These are phyloP conservation scores for Sambucus nigra DNA, from an alignment of 129 eudicot species.

Conservation along the genomic window DNA sequence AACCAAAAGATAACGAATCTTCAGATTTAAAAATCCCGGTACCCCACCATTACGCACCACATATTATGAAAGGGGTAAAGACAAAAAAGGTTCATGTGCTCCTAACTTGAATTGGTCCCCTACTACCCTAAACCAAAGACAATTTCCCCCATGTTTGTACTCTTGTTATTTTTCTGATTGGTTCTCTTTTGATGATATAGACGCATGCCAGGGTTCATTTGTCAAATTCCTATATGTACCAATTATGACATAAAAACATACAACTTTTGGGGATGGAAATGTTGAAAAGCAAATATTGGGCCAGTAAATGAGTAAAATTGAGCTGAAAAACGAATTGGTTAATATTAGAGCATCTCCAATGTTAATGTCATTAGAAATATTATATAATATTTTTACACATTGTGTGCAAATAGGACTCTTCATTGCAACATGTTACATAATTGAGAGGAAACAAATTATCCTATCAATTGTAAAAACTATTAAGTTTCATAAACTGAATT, in stretches of 20 bases:
- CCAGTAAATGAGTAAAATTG: too few relatives aligned
- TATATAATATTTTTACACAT: background rate
- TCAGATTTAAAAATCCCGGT: too few relatives aligned
- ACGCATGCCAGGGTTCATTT: background rate
- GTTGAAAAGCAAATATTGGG: background rate
- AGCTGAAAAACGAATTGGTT: too few relatives aligned
- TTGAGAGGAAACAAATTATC: too few relatives aligned
- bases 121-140: constrained; percentile 12
- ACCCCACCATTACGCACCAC: constrained; percentile 18
- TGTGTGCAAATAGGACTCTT: background rate
- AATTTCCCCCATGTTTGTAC: constrained; percentile 15
- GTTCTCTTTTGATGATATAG: background rate
- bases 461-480: too few relatives aligned
- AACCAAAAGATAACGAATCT: too few relatives aligned
- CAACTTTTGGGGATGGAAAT: background rate
- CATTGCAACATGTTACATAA: background rate
- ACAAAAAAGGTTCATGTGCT: constrained; percentile 42
- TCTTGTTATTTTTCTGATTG: background rate
- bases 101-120: constrained; percentile 28
- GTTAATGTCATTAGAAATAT: too few relatives aligned
- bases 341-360: too few relatives aligned
- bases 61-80: constrained; percentile 21
- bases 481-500: too few relatives aligned
- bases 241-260: background rate
- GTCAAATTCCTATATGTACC: background rate